Evolutionary conservation across 371 early-diverging fungal species (phyloP).

Genomic region (Circinella umbellata): DNA sequence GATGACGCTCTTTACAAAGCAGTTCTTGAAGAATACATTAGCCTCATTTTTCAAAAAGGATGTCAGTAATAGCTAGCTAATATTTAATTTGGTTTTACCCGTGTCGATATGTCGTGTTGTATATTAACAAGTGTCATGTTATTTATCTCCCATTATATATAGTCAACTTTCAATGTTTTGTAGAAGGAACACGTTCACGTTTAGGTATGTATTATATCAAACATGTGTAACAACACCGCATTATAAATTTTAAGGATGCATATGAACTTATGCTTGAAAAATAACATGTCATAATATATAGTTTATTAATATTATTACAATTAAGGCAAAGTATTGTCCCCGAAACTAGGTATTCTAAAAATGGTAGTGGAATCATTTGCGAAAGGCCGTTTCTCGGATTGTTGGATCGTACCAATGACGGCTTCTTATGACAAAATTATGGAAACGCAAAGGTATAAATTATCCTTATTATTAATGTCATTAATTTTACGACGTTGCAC

Average conservation of each 20-base stretch:
- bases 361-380: conserved; percentile 78
- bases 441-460: conserved; percentile 77
- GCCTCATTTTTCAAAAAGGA: conserved; percentile 45
- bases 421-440: conserved; percentile 89
- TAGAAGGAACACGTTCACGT: conserved; percentile 87
- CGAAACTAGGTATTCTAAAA: conserved; percentile 85
- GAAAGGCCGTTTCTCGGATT: conserved; percentile 69
- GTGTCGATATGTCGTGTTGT: background rate
- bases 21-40: conserved; percentile 78
- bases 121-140: no score
- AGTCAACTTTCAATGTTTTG: conserved; percentile 84
- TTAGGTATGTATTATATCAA: conserved; percentile 42
- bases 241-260: background rate
- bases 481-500: background rate
- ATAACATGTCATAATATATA: no score
- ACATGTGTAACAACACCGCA: background rate
- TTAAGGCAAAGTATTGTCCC: conserved; percentile 72
- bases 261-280: no score
- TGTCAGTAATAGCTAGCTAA: conserved; percentile 23
- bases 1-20: conserved; percentile 75
- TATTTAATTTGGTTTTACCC: no score
- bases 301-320: conserved; percentile 5
- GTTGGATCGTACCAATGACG: conserved; percentile 81
- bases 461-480: background rate
- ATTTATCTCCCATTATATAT: no score